Evolutionary conservation across 1,284 basidiomycete species (phyloP).

Genomic region (Leccinum pachyderme): DNA sequence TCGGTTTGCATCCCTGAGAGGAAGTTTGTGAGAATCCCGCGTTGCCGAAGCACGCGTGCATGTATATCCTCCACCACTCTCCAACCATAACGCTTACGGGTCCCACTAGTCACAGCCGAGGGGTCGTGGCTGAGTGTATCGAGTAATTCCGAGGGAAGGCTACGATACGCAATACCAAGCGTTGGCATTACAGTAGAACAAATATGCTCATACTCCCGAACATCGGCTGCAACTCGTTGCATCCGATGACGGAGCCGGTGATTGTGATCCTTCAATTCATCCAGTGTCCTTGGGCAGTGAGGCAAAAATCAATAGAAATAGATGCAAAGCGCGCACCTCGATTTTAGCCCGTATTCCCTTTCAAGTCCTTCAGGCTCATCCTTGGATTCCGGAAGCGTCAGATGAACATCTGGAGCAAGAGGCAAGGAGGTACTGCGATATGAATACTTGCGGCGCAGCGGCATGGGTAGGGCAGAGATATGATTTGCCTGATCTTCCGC

Average conservation of each 20-base stretch:
- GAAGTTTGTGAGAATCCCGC: conserved; percentile 52
- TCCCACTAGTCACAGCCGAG: conserved; percentile 61
- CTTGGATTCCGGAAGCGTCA: conserved; percentile 33
- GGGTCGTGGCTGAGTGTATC: conserved; percentile 75
- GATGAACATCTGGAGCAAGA: not conserved
- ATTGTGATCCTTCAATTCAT: conserved; percentile 58
- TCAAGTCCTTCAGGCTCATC: conserved; percentile 43
- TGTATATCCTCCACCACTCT: conserved; percentile 72
- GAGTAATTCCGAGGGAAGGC: conserved; percentile 60
- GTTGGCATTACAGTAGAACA: conserved; percentile 49
- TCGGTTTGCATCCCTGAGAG: conserved; percentile 32
- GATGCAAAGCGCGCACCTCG: conserved; percentile 44
- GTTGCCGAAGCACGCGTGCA: conserved; percentile 55
- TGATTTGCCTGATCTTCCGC: conserved; percentile 1
- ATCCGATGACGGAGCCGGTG: conserved; percentile 61
- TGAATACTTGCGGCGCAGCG: conserved; percentile 24
- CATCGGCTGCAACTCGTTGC: conserved; percentile 56
- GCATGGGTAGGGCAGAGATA: conserved; percentile 10
- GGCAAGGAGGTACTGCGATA: conserved; percentile 30
- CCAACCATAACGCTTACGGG: conserved; percentile 57
- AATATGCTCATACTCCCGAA: conserved; percentile 62
- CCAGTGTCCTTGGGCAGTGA: conserved; percentile 47
- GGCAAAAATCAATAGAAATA: conserved; percentile 2
- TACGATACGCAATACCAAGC: conserved; percentile 45
- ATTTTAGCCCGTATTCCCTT: conserved; percentile 58